These are phyloP conservation scores for Infundibulicybe gibba DNA, from an alignment of 768 basidiomycete species.

Conservation along the genomic window DNA sequence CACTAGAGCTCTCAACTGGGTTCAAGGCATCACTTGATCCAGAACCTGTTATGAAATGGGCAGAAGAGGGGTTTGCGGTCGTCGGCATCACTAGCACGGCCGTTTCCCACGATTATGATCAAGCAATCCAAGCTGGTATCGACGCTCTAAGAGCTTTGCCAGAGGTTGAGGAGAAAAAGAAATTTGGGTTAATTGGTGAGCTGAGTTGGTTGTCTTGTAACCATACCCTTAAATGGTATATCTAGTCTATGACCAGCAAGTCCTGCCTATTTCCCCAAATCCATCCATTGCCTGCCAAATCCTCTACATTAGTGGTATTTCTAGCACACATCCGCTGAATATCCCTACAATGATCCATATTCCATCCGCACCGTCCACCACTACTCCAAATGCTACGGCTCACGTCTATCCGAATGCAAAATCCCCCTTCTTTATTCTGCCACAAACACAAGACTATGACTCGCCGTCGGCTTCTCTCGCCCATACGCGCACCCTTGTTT, in stretches of 20 bases:
- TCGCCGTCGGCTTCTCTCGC: constrained; percentile 37
- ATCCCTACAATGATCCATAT: constrained; percentile 36
- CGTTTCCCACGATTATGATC: not conserved
- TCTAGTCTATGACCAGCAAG: constrained; percentile 29
- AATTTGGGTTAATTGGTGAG: constrained; percentile 42
- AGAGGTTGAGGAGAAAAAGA: constrained; percentile 37
- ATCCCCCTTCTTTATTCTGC: constrained; percentile 40
- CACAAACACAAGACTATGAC: constrained; percentile 35
- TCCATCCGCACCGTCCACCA: constrained; percentile 16
- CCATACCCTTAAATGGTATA: not conserved
- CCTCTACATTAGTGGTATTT: constrained; percentile 25
- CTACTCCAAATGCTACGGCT: constrained; percentile 17
- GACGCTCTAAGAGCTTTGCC: constrained; percentile 29
- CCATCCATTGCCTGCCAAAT: constrained; percentile 31
- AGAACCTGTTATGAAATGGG: constrained; percentile 48
- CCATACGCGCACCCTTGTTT: constrained; percentile 42
- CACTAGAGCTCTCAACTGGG: constrained; percentile 16
- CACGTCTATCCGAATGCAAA: constrained; percentile 22
- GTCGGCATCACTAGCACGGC: constrained; percentile 25
- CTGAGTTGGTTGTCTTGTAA: not conserved
- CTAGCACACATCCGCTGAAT: constrained; percentile 12
- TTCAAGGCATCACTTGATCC: constrained; percentile 37
- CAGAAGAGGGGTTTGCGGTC: constrained; percentile 51
- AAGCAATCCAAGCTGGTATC: constrained; percentile 14
- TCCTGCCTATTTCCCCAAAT: constrained; percentile 22